These are phyloP conservation scores for Microdochium paspali DNA, from an alignment of 2,329 filamentous ascomycete species.

Conservation along the genomic window DNA sequence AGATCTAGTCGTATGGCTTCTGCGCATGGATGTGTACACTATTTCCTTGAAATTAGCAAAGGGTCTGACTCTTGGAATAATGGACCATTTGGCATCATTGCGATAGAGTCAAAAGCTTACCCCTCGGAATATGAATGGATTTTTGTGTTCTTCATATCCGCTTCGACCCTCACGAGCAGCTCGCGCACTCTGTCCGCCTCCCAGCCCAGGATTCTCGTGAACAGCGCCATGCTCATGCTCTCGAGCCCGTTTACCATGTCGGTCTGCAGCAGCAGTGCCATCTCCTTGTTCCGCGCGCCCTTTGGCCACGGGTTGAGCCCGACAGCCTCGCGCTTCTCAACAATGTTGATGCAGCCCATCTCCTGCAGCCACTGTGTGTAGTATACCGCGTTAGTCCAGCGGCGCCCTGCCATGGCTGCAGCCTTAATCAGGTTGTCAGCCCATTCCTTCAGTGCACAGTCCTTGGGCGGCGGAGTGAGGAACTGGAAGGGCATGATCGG, in stretches of 20 bases:
- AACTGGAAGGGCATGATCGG: constrained; percentile 14
- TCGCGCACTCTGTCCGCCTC: constrained; percentile 4
- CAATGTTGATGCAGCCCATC: constrained; percentile 10
- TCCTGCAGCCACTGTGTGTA: constrained; percentile 11
- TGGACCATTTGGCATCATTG: too few species aligned
- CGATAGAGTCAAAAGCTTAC: constrained; percentile 6
- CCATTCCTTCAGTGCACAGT: constrained; percentile 12
- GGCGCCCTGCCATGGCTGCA: constrained; percentile 8
- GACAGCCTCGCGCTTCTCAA: constrained; percentile 9
- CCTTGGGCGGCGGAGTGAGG: constrained; percentile 10
- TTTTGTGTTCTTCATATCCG: constrained; percentile 10
- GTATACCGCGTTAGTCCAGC: constrained; percentile 10
- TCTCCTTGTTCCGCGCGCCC: constrained; percentile 10
- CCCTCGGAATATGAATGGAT: constrained; percentile 14
- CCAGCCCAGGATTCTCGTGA: constrained; percentile 14
- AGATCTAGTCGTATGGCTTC: background rate
- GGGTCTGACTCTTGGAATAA: too few species aligned
- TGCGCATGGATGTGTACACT: background rate
- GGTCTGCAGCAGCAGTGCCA: constrained; percentile 11
- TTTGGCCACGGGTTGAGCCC: constrained; percentile 14
- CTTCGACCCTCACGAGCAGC: constrained; percentile 10
- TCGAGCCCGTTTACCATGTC: constrained; percentile 12
- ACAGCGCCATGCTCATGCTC: constrained; percentile 14
- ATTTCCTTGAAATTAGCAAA: background rate
- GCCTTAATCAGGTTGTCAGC: constrained; percentile 10